Base-by-base conservation (phyloP, 306 rosid genomes). In the Pachyrhizus erosus region DNA sequence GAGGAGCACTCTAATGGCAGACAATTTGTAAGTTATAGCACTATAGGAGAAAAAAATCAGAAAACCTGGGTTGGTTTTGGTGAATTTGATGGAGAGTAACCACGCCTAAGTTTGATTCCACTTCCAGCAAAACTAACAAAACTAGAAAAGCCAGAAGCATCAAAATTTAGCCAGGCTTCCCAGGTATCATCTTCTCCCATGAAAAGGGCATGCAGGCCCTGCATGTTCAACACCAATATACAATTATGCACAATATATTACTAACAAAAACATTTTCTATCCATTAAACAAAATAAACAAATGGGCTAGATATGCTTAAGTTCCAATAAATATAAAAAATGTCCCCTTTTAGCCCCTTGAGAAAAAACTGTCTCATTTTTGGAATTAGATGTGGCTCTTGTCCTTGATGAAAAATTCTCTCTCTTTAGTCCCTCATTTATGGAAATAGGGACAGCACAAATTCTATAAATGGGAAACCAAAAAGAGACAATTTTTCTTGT, bases 181-280 rank as follows among this genome's bases (percentile, higher is more conserved):
- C 99, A 96, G 15, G 92, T 89, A 72, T 91, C 87, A 82, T 96
- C 99, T 86, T 96, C 99, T 81, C 98, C 99, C 0, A 90, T 90
- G 89, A 96, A 96, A 87, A 93, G 97, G 58, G 97, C 97, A 90
- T 96, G 92, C 80, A 96, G 80, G 70, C 98, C 98, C 99, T 96
- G 81, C 88, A 87, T 79, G 78, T 70, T 57, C 64, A 72, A 52
- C 62, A 80, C 67, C 79, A 82, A 80, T 73, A 86, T 64, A 70
- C 34, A 84, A 51, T 86, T 51, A 81, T 43, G 76, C 65, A 82
- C 46, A 77, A 60, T 31, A 27, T 46, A 58, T 72, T 54, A 58
- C 54, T 72, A 76, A 58, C 37, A 34, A 78, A 70, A 67, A 66
- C 14, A 48, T 79, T 73, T 68, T 58, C 54, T 29, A 57, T 80